phyloP scores from a whole-genome alignment of 108 stramenopile species.

The Pseudonitzschia delicatissima region DNA sequence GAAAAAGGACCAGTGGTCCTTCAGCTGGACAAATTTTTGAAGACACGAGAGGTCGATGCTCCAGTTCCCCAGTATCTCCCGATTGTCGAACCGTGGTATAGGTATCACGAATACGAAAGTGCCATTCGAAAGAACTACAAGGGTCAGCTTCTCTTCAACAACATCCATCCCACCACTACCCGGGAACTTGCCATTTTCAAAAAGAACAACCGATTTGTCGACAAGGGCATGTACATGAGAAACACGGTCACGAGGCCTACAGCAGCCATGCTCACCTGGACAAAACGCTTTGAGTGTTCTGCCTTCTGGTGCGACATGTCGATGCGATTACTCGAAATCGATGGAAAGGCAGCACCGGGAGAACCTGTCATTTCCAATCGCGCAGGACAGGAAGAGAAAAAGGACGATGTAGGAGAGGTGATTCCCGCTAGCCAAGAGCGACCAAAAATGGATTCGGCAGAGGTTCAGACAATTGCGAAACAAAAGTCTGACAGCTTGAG shows the following conservation, averaged over 20 bases:
- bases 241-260: constrained; percentile 6
- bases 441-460: constrained; percentile 1
- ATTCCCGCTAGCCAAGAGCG: neutral
- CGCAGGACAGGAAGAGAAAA: neutral
- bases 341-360: constrained; percentile 19
- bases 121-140: neutral
- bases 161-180: constrained; percentile 4
- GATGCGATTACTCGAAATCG: constrained; percentile 16
- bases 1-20: constrained; percentile 11
- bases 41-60: neutral
- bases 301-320: constrained; percentile 19
- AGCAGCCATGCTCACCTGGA: constrained; percentile 16
- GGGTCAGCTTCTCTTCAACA: constrained; percentile 1
- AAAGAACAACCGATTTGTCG: constrained; percentile 8
- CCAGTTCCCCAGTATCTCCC: constrained; percentile 8
- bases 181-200: constrained; percentile 16
- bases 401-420: neutral
- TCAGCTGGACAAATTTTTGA: neutral
- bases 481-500: constrained; percentile 1
- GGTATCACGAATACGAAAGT: constrained; percentile 9
- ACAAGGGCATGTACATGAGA: neutral
- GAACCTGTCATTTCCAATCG: neutral
- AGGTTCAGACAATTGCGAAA: constrained; percentile 3
- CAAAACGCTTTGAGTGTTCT: constrained; percentile 22
- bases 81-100: neutral